A percentile compares a stretch with the other conserved stretches of the same genome.
These are phyloP conservation scores for Ogataea thermomethanolica DNA, from an alignment of 805 yeast genomes.

Conservation along the genomic window DNA sequence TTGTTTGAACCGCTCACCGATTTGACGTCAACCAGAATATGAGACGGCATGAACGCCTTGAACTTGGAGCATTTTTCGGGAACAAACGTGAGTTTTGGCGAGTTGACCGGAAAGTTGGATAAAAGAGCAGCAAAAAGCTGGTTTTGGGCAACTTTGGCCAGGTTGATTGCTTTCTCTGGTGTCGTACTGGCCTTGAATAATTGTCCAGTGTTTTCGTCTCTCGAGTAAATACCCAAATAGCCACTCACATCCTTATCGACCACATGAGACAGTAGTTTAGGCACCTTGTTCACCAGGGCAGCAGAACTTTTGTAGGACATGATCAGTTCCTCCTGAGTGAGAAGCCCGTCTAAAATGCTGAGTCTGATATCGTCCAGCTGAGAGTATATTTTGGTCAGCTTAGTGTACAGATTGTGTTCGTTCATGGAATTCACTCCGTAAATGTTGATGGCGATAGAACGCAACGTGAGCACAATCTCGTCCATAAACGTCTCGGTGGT, in stretches of 20 bases:
- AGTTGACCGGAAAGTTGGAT: conserved; percentile 60
- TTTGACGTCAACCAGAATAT: conserved; percentile 73
- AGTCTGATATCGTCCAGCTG: conserved; percentile 58
- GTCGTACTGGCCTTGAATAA: conserved; percentile 35
- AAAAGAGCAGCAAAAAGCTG: conserved; percentile 71
- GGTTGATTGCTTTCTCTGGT: conserved; percentile 32
- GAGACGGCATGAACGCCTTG: conserved; percentile 51
- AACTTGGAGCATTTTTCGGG: conserved; percentile 48
- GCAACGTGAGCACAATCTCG: conserved; percentile 57
- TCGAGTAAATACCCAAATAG: conserved; percentile 61
- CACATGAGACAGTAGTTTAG: conserved; percentile 52
- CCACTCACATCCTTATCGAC: conserved; percentile 39
- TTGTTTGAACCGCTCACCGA: conserved; percentile 58
- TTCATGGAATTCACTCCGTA: conserved; percentile 70
- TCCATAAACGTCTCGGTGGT: conserved; percentile 44
- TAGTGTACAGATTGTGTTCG: conserved; percentile 59
- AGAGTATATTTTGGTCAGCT: conserved; percentile 49
- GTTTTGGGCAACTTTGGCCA: conserved; percentile 60
- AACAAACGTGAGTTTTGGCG: conserved; percentile 33
- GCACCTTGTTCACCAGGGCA: conserved; percentile 50
- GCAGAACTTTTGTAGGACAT: conserved; percentile 50
- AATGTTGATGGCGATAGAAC: conserved; percentile 58
- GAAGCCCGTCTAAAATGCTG: conserved; percentile 45
- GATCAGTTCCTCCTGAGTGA: conserved; percentile 51
- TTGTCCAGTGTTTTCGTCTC: conserved; percentile 59